These are phyloP conservation scores for Thalia dealbata DNA, from an alignment of 176 grass and related monocot genomes.

Conservation along the genomic window DNA sequence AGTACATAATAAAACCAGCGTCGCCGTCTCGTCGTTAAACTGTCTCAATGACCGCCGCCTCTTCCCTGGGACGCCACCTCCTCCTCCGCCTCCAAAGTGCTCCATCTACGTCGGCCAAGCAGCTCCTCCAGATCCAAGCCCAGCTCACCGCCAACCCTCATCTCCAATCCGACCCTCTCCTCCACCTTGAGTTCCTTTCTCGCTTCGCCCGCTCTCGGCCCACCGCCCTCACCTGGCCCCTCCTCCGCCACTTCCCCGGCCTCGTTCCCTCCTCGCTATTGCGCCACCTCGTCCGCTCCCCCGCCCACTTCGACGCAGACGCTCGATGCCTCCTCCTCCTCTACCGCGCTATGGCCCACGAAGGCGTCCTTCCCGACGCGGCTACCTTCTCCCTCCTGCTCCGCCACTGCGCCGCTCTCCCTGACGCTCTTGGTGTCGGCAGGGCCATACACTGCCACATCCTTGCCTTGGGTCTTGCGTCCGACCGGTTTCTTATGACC, in stretches of 20 bases:
- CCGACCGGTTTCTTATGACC: conserved; percentile 7
- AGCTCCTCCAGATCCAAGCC: conserved; percentile 2
- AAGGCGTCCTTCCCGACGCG: background rate
- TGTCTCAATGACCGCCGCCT: background rate
- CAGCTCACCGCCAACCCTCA: conserved; percentile 7
- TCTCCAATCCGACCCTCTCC: background rate
- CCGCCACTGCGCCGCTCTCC: background rate
- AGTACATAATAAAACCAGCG: no score
- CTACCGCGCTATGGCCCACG: conserved; percentile 4
- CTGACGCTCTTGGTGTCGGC: background rate
- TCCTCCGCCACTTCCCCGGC: conserved; percentile 12
- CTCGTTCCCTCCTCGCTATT: background rate
- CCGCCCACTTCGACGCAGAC: background rate
- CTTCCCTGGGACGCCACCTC: background rate
- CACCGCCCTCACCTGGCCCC: background rate
- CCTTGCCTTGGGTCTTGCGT: background rate
- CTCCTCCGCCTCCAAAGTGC: background rate
- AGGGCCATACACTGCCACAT: conserved; percentile 9
- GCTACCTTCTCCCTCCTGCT: conserved; percentile 5
- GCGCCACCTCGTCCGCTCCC: background rate
- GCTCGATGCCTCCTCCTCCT: background rate
- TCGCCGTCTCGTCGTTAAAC: no score
- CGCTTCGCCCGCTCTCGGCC: background rate
- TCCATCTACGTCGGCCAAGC: background rate
- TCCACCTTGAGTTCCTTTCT: conserved; percentile 8